Conservation (phyloP, 78 protist genomes). For the Speleostelium caveatum region DNA sequence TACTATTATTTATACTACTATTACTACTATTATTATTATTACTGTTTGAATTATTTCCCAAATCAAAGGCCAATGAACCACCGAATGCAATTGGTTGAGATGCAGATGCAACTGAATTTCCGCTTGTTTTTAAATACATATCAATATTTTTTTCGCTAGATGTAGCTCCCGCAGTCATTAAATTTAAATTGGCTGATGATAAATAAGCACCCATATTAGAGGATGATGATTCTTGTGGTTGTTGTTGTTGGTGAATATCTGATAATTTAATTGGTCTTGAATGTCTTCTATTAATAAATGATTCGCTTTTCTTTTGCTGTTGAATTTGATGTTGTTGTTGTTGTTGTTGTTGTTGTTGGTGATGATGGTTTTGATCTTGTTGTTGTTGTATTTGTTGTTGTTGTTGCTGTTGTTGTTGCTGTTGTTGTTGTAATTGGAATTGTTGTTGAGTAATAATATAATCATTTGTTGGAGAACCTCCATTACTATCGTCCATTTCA, state of each 20-base stretch:
- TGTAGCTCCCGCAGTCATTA: not conserved
- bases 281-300: no score
- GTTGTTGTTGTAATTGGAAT: conserved; percentile 5
- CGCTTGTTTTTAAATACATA: conserved; percentile 18
- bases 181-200: not conserved
- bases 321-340: no score
- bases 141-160: not conserved
- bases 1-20: not conserved
- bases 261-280: not conserved
- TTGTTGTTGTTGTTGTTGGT: conserved; percentile 1
- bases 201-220: conserved; percentile 12
- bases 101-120: not conserved
- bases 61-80: conserved; percentile 15
- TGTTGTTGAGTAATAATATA: not conserved
- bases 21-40: not conserved
- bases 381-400: not conserved
- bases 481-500: not conserved
- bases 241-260: not conserved
- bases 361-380: not conserved
- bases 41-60: not conserved
- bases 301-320: no score
- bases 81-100: conserved; percentile 19
- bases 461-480: conserved; percentile 7
- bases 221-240: not conserved
- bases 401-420: not conserved